phyloP scores from a whole-genome alignment of 2,329 filamentous ascomycete species.

The Colletotrichum abscissum region DNA sequence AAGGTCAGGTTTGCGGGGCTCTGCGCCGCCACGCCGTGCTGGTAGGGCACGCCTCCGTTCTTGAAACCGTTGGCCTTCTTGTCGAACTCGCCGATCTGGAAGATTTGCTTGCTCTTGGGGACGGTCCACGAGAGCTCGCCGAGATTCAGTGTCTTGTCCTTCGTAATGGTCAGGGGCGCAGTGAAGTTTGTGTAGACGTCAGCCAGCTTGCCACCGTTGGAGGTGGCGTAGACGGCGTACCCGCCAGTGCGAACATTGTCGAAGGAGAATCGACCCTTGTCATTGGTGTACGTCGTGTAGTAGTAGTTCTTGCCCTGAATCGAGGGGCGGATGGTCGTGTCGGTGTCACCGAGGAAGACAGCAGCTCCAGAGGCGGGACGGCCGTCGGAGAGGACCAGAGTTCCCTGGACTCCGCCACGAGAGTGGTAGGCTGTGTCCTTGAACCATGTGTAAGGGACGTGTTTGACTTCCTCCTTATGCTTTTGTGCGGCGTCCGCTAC shows the following conservation, averaged over 20 bases:
- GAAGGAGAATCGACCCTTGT: slow-evolving; percentile 52
- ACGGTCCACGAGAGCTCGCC: slow-evolving; percentile 24
- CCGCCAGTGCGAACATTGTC: slow-evolving; percentile 51
- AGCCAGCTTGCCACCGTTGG: slow-evolving; percentile 51
- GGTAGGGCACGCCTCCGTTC: slow-evolving; percentile 49
- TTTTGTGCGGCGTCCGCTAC: slow-evolving; percentile 49
- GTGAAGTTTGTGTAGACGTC: slow-evolving; percentile 55
- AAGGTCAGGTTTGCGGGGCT: slow-evolving; percentile 56
- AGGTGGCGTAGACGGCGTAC: slow-evolving; percentile 58
- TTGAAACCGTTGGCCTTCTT: slow-evolving; percentile 54
- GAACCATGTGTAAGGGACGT: slow-evolving; percentile 59
- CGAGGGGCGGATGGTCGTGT: slow-evolving; percentile 41
- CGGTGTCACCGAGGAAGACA: slow-evolving; percentile 58
- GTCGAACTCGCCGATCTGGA: slow-evolving; percentile 58
- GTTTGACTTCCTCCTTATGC: slow-evolving; percentile 47
- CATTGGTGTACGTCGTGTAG: slow-evolving; percentile 55
- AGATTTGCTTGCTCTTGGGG: slow-evolving; percentile 44
- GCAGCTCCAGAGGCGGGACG: slow-evolving; percentile 55
- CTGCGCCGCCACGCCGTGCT: slow-evolving; percentile 52
- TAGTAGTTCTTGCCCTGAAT: slow-evolving; percentile 47
- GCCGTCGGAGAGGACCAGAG: slow-evolving; percentile 54
- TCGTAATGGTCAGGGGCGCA: slow-evolving; percentile 46
- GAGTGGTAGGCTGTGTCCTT: slow-evolving; percentile 53
- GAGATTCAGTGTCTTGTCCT: slow-evolving; percentile 37
- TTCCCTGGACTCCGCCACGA: slow-evolving; percentile 53